Evolutionary conservation across 108 stramenopile species (phyloP), one percentile per base, ranked within the genome.

Genomic region (Epipyxis sp.): DNA sequence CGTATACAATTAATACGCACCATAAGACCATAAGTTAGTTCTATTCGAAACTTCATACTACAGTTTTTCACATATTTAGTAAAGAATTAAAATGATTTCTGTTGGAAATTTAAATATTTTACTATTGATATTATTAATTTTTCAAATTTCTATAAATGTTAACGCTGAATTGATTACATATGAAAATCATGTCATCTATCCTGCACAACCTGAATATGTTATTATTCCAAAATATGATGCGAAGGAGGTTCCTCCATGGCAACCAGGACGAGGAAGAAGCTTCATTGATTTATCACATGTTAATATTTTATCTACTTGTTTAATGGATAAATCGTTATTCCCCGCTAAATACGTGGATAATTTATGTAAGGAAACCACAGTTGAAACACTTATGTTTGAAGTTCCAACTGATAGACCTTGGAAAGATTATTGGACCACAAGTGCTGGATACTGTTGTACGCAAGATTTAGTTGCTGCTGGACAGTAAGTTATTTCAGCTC

Each of bases 371-470:
- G 46, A 50, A 13, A 13, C 61, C 30, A 32, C 25, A 6, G 27
- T 74, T 34, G 71, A 74, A 10, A 29, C 43, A 13, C 44, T 74
- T 37, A 74, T 74, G 50, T 74, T 74, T 39, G 46, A 54, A 54
- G 71, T 42, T 6, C 71, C 71, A 37, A 74, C 16, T 10, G 71
- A 74, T 20, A 74, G 43, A 42, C 71, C 32, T 27, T 74, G 71
- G 71, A 27, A 13, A 29, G 34, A 39, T 13, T 46, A 29, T 39
- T 74, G 71, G 71, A n/a, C n/a, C n/a, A 42, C 40, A 29, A 42
- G 43, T 74, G 10, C 3, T 3, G 32, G 43, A 34, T 54, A 13
- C 27, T 74, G 71, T 42, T 74, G 71, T 42, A 34, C 71, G 3
- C 37, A 57, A 54, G 34, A 74, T 32, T 29, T 74, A 27, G 34